Percentiles rank a stretch among this genome's conserved stretches.
Conservation (phyloP, 2,329 filamentous ascomycete genomes). For the Calonectria pseudoturangicola region DNA sequence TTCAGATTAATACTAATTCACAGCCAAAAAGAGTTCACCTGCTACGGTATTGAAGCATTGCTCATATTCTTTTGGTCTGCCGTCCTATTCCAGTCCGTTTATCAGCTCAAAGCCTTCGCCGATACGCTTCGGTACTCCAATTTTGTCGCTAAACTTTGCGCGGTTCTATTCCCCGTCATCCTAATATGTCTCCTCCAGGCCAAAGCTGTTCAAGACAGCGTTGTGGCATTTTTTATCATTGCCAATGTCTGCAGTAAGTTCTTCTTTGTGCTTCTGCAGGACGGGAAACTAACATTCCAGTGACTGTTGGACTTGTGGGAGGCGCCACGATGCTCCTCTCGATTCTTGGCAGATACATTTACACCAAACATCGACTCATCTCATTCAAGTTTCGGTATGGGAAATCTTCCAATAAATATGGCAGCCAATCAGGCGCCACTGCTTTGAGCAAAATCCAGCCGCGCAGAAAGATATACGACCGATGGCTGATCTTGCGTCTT, state of each 20-base stretch:
- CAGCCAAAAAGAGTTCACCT: slow-evolving; percentile 65
- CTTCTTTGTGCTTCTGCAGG: neutral
- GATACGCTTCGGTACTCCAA: slow-evolving; percentile 33
- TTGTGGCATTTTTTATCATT: slow-evolving; percentile 35
- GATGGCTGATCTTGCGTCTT: slow-evolving; percentile 66
- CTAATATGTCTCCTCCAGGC: slow-evolving; percentile 31
- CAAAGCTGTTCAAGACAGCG: slow-evolving; percentile 17
- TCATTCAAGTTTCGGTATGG: slow-evolving; percentile 39
- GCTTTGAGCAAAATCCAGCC: neutral
- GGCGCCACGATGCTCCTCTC: slow-evolving; percentile 37
- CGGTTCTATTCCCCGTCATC: slow-evolving; percentile 28
- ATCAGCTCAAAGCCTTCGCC: slow-evolving; percentile 24
- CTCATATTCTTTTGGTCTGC: slow-evolving; percentile 67
- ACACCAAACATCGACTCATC: slow-evolving; percentile 33
- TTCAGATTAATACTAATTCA: slow-evolving; percentile 3
- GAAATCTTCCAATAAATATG: slow-evolving; percentile 20
- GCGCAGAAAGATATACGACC: slow-evolving; percentile 63
- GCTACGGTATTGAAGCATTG: slow-evolving; percentile 69
- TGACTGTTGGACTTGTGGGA: slow-evolving; percentile 37
- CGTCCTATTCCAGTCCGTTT: slow-evolving; percentile 38
- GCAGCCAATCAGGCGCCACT: slow-evolving; percentile 12
- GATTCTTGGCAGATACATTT: slow-evolving; percentile 41
- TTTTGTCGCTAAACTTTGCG: slow-evolving; percentile 30
- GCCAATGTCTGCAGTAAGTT: slow-evolving; percentile 38
- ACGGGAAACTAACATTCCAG: slow-evolving; percentile 22